phyloP scores from a whole-genome alignment of 192 early-diverging fungal genomes.

The Dissophora globulifera region DNA sequence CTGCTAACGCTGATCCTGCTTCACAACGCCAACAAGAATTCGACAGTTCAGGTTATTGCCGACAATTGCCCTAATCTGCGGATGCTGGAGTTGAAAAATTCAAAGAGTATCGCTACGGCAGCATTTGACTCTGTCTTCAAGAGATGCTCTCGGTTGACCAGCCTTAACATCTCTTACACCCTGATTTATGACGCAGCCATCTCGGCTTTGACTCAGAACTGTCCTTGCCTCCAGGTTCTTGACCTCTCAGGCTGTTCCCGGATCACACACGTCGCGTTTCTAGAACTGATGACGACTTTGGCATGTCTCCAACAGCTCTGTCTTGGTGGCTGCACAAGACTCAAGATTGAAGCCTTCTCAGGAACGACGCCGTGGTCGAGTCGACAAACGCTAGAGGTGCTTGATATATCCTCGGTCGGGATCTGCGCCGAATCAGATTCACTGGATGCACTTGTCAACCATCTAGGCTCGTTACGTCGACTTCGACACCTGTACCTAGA shows the following conservation, averaged over 20 bases:
- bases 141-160: slow-evolving; percentile 8
- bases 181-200: slow-evolving; percentile 29
- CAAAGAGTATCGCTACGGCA: slow-evolving; percentile 25
- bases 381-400: slow-evolving; percentile 4
- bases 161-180: slow-evolving; percentile 30
- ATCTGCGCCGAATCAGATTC: slow-evolving; percentile 9
- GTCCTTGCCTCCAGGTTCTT: slow-evolving; percentile 9
- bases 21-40: slow-evolving; percentile 41
- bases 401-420: slow-evolving; percentile 33
- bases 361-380: slow-evolving; percentile 10
- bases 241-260: slow-evolving; percentile 31
- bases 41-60: slow-evolving; percentile 32
- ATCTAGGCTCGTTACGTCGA: slow-evolving; percentile 11
- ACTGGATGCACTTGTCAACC: slow-evolving; percentile 8
- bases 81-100: slow-evolving; percentile 23
- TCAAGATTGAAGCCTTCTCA: slow-evolving; percentile 20
- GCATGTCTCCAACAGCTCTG: slow-evolving; percentile 1
- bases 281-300: slow-evolving; percentile 14
- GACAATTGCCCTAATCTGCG: slow-evolving; percentile 12
- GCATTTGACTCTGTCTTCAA: slow-evolving; percentile 41
- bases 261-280: slow-evolving; percentile 16
- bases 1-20: slow-evolving; percentile 17
- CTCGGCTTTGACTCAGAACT: slow-evolving; percentile 8
- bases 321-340: slow-evolving; percentile 12
- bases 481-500: slow-evolving; percentile 18